A percentile compares a stretch with the other conserved stretches of the same genome.
These are phyloP conservation scores for Rostrohypoxylon terebratum DNA, from an alignment of 495 filamentous ascomycete genomes.

Conservation along the genomic window DNA sequence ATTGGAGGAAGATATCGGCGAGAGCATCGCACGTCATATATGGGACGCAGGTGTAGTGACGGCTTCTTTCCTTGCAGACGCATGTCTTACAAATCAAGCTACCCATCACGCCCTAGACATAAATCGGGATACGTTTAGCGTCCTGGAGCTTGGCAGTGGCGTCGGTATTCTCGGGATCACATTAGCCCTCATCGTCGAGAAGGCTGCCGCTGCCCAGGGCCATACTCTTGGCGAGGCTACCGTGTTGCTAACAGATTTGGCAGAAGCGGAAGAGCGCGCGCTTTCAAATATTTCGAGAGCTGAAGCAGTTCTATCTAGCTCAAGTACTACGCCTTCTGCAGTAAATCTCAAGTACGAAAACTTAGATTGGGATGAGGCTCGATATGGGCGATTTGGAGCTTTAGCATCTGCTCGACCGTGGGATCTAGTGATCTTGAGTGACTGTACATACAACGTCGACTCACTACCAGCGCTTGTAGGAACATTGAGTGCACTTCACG, in stretches of 20 bases:
- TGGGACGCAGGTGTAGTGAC: constrained; percentile 73
- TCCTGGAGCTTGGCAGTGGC: constrained; percentile 85
- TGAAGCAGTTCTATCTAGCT: constrained; percentile 40
- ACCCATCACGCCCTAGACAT: constrained; percentile 24
- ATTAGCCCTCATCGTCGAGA: constrained; percentile 68
- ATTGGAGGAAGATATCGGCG: constrained; percentile 91
- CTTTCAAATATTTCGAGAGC: constrained; percentile 56
- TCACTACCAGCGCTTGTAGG: constrained; percentile 79
- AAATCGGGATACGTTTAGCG: constrained; percentile 56
- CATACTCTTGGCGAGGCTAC: constrained; percentile 42
- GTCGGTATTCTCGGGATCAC: constrained; percentile 87
- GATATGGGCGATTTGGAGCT: constrained; percentile 50
- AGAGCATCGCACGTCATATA: constrained; percentile 94
- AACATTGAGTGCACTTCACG: constrained; percentile 69
- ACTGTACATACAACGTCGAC: constrained; percentile 96
- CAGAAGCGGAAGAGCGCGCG: constrained; percentile 72
- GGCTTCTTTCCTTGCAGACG: constrained; percentile 53
- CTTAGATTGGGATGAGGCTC: constrained; percentile 78
- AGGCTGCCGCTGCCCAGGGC: constrained; percentile 24
- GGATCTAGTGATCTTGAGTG: constrained; percentile 84
- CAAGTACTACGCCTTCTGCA: background rate
- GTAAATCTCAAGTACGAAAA: constrained; percentile 65
- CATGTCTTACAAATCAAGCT: constrained; percentile 30
- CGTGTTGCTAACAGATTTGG: constrained; percentile 84
- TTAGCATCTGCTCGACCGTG: constrained; percentile 58